These are phyloP conservation scores for Aurinia saxatilis DNA, from an alignment of 345 rosid genomes.

Conservation along the genomic window DNA sequence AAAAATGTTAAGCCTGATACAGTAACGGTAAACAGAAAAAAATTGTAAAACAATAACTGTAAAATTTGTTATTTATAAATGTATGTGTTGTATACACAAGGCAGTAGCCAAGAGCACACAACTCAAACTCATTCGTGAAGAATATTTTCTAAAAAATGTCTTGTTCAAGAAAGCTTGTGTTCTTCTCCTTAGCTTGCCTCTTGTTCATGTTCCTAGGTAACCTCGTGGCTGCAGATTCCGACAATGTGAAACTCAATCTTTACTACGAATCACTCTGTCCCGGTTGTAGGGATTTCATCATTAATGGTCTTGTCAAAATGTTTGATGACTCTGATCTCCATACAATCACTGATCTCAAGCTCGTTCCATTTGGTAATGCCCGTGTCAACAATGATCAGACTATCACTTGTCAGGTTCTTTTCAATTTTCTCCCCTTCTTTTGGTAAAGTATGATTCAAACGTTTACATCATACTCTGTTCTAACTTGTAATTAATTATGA, in stretches of 20 bases:
- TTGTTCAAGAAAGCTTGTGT: not conserved
- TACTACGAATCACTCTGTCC: conserved; percentile 52
- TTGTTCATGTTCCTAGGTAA: not conserved
- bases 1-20: not conserved
- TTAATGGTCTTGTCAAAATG: conserved; percentile 20
- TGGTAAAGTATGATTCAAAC: too few relatives aligned
- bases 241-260: conserved; percentile 25
- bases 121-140: not conserved
- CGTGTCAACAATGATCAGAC: conserved; percentile 10
- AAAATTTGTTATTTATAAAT: not conserved
- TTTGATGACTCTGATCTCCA: conserved; percentile 27
- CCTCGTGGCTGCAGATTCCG: conserved; percentile 7
- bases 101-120: not conserved
- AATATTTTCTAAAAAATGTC: conserved; percentile 3
- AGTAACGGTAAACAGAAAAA: too few relatives aligned
- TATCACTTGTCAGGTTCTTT: conserved; percentile 40
- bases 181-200: not conserved
- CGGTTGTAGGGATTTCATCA: conserved; percentile 34
- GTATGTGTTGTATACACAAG: not conserved
- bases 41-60: not conserved
- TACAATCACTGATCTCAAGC: conserved; percentile 38
- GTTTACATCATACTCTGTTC: not conserved
- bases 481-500: too few relatives aligned
- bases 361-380: conserved; percentile 51
- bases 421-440: not conserved